Evolutionary conservation across 2,329 filamentous ascomycete genomes (phyloP).

Genomic region (Periconia digitata): DNA sequence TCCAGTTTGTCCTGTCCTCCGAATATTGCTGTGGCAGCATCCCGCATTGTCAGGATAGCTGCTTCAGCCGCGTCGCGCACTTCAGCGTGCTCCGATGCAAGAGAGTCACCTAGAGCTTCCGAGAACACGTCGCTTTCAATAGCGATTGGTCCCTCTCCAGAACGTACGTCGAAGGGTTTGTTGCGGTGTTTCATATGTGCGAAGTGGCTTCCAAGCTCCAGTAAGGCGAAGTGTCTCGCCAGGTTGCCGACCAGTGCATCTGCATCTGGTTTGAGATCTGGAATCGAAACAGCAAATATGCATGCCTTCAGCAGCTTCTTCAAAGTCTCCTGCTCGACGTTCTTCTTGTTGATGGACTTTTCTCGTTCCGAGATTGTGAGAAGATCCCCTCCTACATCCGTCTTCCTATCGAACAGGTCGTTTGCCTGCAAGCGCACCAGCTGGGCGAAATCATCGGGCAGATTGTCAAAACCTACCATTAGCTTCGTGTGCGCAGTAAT

Average conservation of each 20-base stretch:
- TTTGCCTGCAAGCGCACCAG: slow-evolving; percentile 86
- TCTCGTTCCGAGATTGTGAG: slow-evolving; percentile 77
- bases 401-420: slow-evolving; percentile 74
- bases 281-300: slow-evolving; percentile 80
- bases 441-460: slow-evolving; percentile 86
- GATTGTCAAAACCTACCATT: slow-evolving; percentile 79
- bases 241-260: slow-evolving; percentile 75
- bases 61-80: slow-evolving; percentile 82
- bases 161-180: slow-evolving; percentile 79
- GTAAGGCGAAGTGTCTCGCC: slow-evolving; percentile 84
- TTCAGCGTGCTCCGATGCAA: slow-evolving; percentile 79
- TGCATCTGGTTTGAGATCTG: slow-evolving; percentile 77
- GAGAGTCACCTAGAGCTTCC: slow-evolving; percentile 85
- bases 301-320: slow-evolving; percentile 88
- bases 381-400: slow-evolving; percentile 68
- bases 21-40: slow-evolving; percentile 76
- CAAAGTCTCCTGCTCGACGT: slow-evolving; percentile 76
- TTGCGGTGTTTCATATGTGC: slow-evolving; percentile 74
- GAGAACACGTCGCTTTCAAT: slow-evolving; percentile 86
- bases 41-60: slow-evolving; percentile 76
- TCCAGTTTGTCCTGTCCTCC: slow-evolving; percentile 72
- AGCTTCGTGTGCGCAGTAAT: slow-evolving; percentile 89
- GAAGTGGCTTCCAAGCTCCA: slow-evolving; percentile 86
- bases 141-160: slow-evolving; percentile 83
- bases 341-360: slow-evolving; percentile 83